Evolutionary conservation across 805 yeast species (phyloP).

Genomic region (Metahyphopichia silvanorum): DNA sequence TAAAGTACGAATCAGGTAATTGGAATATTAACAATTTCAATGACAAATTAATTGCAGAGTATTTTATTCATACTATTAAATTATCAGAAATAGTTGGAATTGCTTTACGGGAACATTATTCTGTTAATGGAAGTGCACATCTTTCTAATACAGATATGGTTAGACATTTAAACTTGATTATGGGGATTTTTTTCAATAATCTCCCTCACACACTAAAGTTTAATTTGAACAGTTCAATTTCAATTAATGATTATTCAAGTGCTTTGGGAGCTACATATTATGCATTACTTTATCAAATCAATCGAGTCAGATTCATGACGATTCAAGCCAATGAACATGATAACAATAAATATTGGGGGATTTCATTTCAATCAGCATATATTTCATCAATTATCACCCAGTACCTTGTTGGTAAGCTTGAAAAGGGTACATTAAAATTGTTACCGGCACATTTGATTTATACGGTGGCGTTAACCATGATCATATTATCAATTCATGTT

Average conservation of each 20-base stretch:
- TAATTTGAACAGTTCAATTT: conserved; percentile 1
- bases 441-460: conserved; percentile 6
- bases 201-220: conserved; percentile 5
- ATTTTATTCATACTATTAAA: conserved; percentile 2
- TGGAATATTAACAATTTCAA: conserved; percentile 4
- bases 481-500: conserved; percentile 7
- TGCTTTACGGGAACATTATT: conserved; percentile 5
- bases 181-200: conserved; percentile 4
- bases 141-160: not conserved
- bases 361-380: conserved; percentile 6
- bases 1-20: conserved; percentile 4
- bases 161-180: conserved; percentile 6
- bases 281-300: conserved; percentile 6
- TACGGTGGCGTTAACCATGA: conserved; percentile 5
- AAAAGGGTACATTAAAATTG: conserved; percentile 1
- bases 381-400: conserved; percentile 3
- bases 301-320: conserved; percentile 6
- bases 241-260: conserved; percentile 3
- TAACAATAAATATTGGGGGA: conserved; percentile 7
- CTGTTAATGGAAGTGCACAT: not conserved
- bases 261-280: conserved; percentile 5
- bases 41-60: conserved; percentile 3
- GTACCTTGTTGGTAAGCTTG: conserved; percentile 1
- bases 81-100: conserved; percentile 7
- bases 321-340: not conserved